phyloP scores from a whole-genome alignment of 2,329 filamentous ascomycete species.

The Stemphylium vesicarium region DNA sequence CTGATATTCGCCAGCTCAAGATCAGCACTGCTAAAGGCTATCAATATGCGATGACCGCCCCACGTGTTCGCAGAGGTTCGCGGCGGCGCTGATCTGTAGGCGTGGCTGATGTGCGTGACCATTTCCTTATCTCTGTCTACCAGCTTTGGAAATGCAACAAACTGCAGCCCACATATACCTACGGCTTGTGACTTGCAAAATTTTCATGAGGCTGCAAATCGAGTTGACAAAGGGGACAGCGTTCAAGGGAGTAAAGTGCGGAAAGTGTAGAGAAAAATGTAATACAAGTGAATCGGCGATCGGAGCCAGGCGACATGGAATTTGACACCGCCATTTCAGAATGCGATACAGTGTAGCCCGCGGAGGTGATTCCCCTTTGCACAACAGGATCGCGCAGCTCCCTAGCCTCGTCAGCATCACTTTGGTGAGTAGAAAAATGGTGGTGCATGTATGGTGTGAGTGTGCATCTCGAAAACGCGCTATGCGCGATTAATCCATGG shows the following conservation, averaged over 20 bases:
- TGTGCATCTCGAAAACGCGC: neutral
- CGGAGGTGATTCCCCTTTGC: neutral
- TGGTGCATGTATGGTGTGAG: neutral
- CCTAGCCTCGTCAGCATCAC: too few relatives aligned
- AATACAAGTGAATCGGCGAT: conserved; percentile 8
- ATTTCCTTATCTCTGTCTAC: conserved; percentile 9
- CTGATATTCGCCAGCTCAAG: neutral
- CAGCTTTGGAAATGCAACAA: neutral
- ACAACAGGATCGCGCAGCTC: neutral
- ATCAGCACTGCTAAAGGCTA: too few relatives aligned
- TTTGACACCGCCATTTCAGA: conserved; percentile 16
- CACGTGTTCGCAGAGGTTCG: conserved; percentile 17
- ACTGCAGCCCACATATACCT: neutral
- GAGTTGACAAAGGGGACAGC: neutral
- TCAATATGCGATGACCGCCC: conserved; percentile 5
- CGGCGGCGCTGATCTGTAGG: conserved; percentile 11
- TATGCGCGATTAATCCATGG: too few relatives aligned
- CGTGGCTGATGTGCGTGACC: conserved; percentile 15
- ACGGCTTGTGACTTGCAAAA: neutral
- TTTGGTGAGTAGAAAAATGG: neutral
- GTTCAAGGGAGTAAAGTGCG: neutral
- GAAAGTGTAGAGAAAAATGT: too few relatives aligned
- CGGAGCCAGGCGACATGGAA: conserved; percentile 4
- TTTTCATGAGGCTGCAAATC: neutral
- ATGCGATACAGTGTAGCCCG: conserved; percentile 2